phyloP scores from a whole-genome alignment of 495 filamentous ascomycete genomes.

The Aspergillus leporis region DNA sequence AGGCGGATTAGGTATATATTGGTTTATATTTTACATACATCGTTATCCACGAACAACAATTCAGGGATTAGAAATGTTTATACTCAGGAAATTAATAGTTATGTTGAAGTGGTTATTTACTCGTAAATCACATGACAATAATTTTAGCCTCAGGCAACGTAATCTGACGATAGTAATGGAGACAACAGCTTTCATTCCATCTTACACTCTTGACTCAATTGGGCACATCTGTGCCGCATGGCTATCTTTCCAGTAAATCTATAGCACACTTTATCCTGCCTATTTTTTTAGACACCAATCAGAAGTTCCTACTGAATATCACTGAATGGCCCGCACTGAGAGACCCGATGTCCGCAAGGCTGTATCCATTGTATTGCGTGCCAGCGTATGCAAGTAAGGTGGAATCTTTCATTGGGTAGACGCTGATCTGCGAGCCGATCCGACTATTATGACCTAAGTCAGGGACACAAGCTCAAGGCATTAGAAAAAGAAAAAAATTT shows the following conservation, averaged over 20 bases:
- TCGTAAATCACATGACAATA: neutral
- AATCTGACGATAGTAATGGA: neutral
- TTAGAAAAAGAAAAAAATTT: too few species aligned
- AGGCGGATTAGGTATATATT: neutral
- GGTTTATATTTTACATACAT: neutral
- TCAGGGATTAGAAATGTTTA: too few species aligned
- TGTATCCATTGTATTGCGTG: neutral
- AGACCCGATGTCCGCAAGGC: conserved; percentile 3
- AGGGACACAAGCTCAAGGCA: too few species aligned
- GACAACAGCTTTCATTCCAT: neutral
- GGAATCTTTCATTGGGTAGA: too few species aligned
- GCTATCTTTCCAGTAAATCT: neutral
- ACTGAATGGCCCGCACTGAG: neutral
- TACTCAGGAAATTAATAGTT: too few species aligned
- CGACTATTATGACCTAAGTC: too few species aligned
- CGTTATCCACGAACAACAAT: too few species aligned
- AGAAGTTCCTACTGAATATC: neutral
- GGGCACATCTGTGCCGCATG: neutral
- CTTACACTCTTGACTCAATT: neutral
- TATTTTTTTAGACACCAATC: neutral
- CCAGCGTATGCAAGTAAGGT: too few species aligned
- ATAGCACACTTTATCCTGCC: neutral
- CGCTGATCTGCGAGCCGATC: too few species aligned
- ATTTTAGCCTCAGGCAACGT: neutral
- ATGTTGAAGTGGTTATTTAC: neutral